Base-by-base conservation (phyloP, 768 basidiomycete genomes). In the Suillus spraguei region DNA sequence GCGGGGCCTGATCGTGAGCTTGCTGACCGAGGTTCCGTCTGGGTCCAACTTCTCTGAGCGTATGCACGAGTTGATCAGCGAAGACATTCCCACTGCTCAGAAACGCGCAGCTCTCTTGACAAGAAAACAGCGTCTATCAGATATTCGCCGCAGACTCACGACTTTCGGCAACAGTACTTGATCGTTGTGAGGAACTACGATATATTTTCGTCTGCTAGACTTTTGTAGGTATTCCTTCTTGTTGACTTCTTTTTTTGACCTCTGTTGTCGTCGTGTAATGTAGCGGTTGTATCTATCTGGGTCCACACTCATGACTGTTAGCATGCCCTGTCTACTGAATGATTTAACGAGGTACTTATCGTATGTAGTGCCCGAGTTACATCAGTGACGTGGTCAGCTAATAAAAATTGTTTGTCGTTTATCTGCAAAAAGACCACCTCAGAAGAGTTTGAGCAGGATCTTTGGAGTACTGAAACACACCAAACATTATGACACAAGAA, bases 341-440 rank as follows among this genome's bases (percentile, higher is more conserved):
- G 2, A 28, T 28, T 4, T 28, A 4, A 28, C 2, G 28, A 28
- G 28, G 28, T 28, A 28, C 28, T 28, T 28, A 28, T 28, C 28
- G 28, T 4, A 28, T 28, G 28, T 28, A 28, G 28, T 28, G 28
- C 28, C 28, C 28, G 28, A 28, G 28, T 28, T 4, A 28, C 28
- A 28, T 28, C 28, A 28, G 28, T 28, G 28, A 4, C 28, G 28
- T 28, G 28, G 4, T 28, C 28, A 28, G 28, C 28, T 28, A 28
- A 28, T 28, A 4, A 4, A 28, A 28, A 28, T 28, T 4, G 28
- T 28, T 28, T 28, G 28, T 28, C n/a, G n/a, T n/a, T n/a, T n/a
- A n/a, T n/a, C n/a, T n/a, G n/a, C n/a, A n/a, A n/a, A 97, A 78
- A 17, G 92, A 93, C 91, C 93, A 95, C 16, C 93, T 85, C 60